Conservation (phyloP, 495 filamentous ascomycete species). For the Staphylotrichum tortipilum region DNA sequence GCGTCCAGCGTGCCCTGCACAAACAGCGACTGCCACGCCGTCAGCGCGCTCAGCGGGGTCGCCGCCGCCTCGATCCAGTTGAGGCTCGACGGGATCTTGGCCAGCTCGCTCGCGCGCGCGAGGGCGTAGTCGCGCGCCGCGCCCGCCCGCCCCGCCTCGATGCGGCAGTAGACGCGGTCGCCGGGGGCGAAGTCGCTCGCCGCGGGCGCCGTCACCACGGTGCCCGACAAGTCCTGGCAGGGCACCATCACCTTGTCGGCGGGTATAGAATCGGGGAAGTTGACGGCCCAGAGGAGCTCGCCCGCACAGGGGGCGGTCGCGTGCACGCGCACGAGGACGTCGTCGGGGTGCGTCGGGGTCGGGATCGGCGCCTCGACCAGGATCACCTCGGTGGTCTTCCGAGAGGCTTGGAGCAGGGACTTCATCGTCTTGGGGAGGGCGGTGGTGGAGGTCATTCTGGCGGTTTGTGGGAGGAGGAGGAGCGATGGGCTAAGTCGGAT, state of each 20-base stretch:
- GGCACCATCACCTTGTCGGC: conserved; percentile 41
- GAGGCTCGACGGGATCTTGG: conserved; percentile 43
- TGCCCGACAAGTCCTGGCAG: conserved; percentile 45
- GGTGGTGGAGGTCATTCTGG: conserved; percentile 2
- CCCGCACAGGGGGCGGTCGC: conserved; percentile 49
- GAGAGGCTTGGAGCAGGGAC: conserved; percentile 24
- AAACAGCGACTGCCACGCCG: conserved; percentile 55
- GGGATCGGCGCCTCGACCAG: conserved; percentile 20
- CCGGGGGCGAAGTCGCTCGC: conserved; percentile 45
- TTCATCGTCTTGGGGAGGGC: conserved; percentile 24
- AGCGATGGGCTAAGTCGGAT: too few relatives aligned
- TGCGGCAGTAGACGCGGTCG: conserved; percentile 52
- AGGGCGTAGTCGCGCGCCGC: conserved; percentile 49
- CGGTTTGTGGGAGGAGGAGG: too few relatives aligned
- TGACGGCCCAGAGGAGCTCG: conserved; percentile 42
- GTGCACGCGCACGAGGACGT: conserved; percentile 53
- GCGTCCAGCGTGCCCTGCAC: conserved; percentile 25
- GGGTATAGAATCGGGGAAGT: conserved; percentile 34
- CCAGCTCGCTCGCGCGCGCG: conserved; percentile 26
- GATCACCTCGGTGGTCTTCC: conserved; percentile 15
- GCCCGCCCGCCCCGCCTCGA: conserved; percentile 39
- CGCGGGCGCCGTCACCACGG: conserved; percentile 31
- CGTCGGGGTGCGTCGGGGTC: conserved; percentile 25
- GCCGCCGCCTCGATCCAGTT: conserved; percentile 45
- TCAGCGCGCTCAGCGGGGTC: conserved; percentile 51